Base-by-base conservation (phyloP, 2,329 filamentous ascomycete genomes). In the Mycogone perniciosa region DNA sequence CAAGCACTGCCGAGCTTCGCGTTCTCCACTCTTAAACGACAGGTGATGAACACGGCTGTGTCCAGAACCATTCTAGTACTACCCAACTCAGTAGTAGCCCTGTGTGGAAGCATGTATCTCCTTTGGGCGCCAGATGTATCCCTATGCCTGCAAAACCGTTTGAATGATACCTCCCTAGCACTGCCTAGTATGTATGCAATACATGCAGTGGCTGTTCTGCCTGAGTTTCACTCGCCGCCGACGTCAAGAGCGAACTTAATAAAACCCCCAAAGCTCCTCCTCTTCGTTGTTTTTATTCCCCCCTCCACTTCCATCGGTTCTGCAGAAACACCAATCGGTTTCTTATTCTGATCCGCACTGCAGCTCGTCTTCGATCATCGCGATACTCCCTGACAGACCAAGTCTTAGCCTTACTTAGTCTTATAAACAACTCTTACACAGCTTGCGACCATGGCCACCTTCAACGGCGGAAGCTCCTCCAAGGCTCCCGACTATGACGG, bases 401-500 rank as follows among this genome's bases (percentile, higher is more conserved):
- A 20, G 20, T 20, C 20, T 20, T 20, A 20, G 20, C 3, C 20
- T 20, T 20, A 20, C 20, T 20, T 20, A 20, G 20, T 20, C 20
- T 20, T 20, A 20, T 20, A 20, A 3, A 35, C n/a, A 30, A 40
- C 27, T 38, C 49, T 38, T 13, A 34, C 35, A 34, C 39, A 10
- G 6, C 43, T 34, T 39, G 50, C 48, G 35, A 51, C 38, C 39
- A 54, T 55, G 50, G 44, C 57, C 34, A 56, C 56, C 13, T 13
- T 46, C n/a, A 66, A 64, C 53, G 62, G 60, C 50, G 56, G 60
- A 53, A 61, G 61, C 49, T 62, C 64, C 48, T 58, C 61, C 51
- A 66, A 68, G 58, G 61, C 63, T 9, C 54, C 62, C 46, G 54
- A 57, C 13, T 20, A 46, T 31, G 55, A 49, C 27, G 50, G 52